Evolutionary conservation across 495 filamentous ascomycete species (phyloP).

Genomic region (Aspergillus olivimuriae): DNA sequence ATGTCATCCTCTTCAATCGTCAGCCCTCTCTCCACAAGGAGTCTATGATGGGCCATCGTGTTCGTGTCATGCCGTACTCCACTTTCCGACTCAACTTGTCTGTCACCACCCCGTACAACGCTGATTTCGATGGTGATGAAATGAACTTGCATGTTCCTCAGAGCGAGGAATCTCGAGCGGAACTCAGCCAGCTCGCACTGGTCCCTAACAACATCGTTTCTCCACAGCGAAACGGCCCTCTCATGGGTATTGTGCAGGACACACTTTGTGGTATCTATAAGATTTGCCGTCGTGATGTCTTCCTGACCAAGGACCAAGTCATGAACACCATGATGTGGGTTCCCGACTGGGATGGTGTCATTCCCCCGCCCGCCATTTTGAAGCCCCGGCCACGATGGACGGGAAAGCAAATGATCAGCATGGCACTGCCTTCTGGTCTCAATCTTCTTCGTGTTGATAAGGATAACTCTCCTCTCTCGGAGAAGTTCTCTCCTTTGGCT

Average conservation of each 20-base stretch:
- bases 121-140: conserved; percentile 99
- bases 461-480: conserved; percentile 43
- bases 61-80: conserved; percentile 97
- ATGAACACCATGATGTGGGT: conserved; percentile 98
- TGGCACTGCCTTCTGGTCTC: conserved; percentile 81
- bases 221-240: conserved; percentile 89
- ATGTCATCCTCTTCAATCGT: conserved; percentile 98
- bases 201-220: conserved; percentile 97
- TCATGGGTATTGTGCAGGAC: conserved; percentile 99
- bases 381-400: conserved; percentile 93
- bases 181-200: conserved; percentile 88
- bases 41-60: conserved; percentile 99
- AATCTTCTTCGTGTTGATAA: conserved; percentile 64
- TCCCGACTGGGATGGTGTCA: conserved; percentile 92
- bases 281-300: conserved; percentile 85
- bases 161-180: conserved; percentile 89
- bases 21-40: conserved; percentile 99
- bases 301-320: conserved; percentile 80
- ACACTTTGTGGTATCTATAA: conserved; percentile 96
- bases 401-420: conserved; percentile 95
- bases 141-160: conserved; percentile 99
- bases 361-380: conserved; percentile 83
- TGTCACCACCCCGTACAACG: conserved; percentile 97
- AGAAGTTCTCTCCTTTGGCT: conserved; percentile 57
- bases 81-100: conserved; percentile 96